Evolutionary conservation across 306 rosid species (phyloP), one percentile per base, ranked within the genome.

Genomic region (Rosa chinensis): DNA sequence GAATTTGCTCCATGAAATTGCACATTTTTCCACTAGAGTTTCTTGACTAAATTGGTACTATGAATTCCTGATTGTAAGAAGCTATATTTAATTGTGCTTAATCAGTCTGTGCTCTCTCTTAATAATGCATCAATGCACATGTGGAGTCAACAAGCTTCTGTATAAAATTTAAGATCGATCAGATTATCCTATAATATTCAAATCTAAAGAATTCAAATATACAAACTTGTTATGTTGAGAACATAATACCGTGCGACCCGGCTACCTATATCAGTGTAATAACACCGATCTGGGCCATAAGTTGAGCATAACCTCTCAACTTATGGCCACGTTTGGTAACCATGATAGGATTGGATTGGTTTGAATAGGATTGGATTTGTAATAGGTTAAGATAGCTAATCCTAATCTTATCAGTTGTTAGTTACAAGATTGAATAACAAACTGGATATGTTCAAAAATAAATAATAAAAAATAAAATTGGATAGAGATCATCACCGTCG

Each of bases 211-310:
- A 13, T 13, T 21, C n/a, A 74, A 25, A 25, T 25, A 25, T 25
- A 25, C 28, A 25, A 25, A 21, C 21, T 40, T 21, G 8, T 55
- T 40, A 47, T 56, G 28, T 21, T 56, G 53, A 74, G 17, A 68
- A 9, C 68, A 74, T 8, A 42, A 52, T 37, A 44, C 52, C 28
- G 70, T 73, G 48, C 25, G 58, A 53, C 68, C 67, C 61, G 68
- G 28, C 72, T 82, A 77, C 84, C 88, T 79, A 79, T n/a, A 78
- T 90, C 83, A 79, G 76, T 77, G 81, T 86, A 84, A 72, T 81
- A 84, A 84, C 89, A 84, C 43, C 66, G 76, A 66, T 63, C 79
- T 59, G 50, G 80, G 76, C 76, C 74, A 77, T 25, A 25, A 25
- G 25, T 25, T 25, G 25, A 25, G 25, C 25, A 25, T 39, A 43